phyloP scores from a whole-genome alignment of 1,284 basidiomycete genomes.

The Fomitopsis pinicola region DNA sequence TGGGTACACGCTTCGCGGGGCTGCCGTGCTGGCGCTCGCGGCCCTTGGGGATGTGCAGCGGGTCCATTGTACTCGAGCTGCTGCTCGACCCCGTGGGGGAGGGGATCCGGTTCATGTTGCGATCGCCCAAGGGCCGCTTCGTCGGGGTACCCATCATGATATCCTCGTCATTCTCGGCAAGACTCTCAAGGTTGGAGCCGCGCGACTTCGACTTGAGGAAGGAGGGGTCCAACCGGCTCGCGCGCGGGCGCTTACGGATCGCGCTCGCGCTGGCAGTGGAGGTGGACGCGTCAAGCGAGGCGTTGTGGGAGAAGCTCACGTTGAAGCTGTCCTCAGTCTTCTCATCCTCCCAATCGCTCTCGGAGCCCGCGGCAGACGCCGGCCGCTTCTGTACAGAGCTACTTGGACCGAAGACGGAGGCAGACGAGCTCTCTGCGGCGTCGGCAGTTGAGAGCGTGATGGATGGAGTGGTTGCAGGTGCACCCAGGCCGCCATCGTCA shows the following conservation, averaged over 20 bases:
- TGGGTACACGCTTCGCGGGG: conserved; percentile 44
- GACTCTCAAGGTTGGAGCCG: conserved; percentile 48
- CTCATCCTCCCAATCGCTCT: conserved; percentile 88
- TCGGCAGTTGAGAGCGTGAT: conserved; percentile 31
- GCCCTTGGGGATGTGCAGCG: conserved; percentile 32
- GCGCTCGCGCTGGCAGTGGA: conserved; percentile 19
- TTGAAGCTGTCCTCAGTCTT: conserved; percentile 71
- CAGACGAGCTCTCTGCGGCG: conserved; percentile 16
- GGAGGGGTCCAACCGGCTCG: conserved; percentile 61
- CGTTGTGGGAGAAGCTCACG: conserved; percentile 38
- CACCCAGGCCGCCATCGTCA: conserved; percentile 56
- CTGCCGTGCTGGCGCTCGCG: conserved; percentile 37
- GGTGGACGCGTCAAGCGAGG: conserved; percentile 28
- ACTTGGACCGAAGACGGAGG: conserved; percentile 15
- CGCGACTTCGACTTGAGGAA: conserved; percentile 64
- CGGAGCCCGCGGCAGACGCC: conserved; percentile 53
- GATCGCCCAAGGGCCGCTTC: conserved; percentile 51
- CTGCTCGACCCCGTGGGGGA: conserved; percentile 25
- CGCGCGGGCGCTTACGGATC: conserved; percentile 42
- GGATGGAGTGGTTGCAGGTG: conserved; percentile 8
- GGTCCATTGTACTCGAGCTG: conserved; percentile 13
- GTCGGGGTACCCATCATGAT: conserved; percentile 28
- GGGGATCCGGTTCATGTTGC: conserved; percentile 49
- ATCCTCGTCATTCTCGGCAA: conserved; percentile 69
- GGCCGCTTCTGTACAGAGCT: conserved; percentile 24